Base-by-base conservation (phyloP, 1,284 basidiomycete genomes). In the Phellopilus nigrolimitatus region DNA sequence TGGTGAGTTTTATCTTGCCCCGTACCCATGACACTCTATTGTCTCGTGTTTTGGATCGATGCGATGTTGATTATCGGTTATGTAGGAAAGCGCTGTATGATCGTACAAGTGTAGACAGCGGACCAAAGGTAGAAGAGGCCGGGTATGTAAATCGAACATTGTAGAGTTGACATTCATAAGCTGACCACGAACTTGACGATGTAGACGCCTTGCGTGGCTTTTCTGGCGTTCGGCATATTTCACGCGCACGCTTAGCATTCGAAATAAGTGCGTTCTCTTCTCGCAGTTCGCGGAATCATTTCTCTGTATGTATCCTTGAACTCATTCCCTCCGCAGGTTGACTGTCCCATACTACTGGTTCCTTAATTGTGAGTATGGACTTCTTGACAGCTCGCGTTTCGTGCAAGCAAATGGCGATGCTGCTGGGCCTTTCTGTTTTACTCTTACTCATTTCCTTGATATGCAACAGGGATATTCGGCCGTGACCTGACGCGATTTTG, bases 201-300 rank as follows among this genome's bases (percentile, higher is more conserved):
- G 46, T 54, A 54, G 62, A 57, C 71, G 79, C 56, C 53, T 84
- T 34, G 87, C 88, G n/a, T 91, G 85, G 84, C 68, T 90, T 22
- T 68, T 88, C 34, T 90, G 88, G 88, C 71, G 87, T 51, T 83
- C 81, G 21, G 88, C 88, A 2, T 89, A 91, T 66, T 85, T 88
- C 61, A 87, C 84, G 4, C 82, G 83, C 75, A 84, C 86, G 2
- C 70, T 94, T 57, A 86, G 84, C 59, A 64, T 79, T 63, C 71
- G 88, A 63, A 94, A 93, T 66, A 86, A 85, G 79, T 81, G 57
- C 54, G 71, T 69, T 47, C 24, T 15, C 15, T 37, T n/a, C n/a
- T n/a, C n/a, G n/a, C n/a, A 39, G 19, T 33, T 12, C 27, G 34
- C n/a, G n/a, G n/a, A n/a, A n/a, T n/a, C n/a, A n/a, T n/a, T n/a